Base-by-base conservation (phyloP, 108 stramenopile species). In the Skeletonema grethae region DNA sequence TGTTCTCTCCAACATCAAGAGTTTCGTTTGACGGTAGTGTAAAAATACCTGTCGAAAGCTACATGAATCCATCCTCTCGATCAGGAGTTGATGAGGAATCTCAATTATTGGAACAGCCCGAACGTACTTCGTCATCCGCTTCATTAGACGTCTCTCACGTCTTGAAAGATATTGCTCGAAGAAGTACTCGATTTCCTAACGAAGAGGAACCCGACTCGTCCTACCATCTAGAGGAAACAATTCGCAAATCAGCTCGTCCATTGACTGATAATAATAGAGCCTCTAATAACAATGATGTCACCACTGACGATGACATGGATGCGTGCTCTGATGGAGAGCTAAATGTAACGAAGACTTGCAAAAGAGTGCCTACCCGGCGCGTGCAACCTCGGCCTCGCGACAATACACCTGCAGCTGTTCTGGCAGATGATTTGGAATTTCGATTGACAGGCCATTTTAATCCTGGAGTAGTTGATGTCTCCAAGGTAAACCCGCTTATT, bases 131-230 rank as follows among this genome's bases (percentile, higher is more conserved):
- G 1, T 41, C 70, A 31, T 60, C 70, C 7, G 57, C 20, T 29
- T 53, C 25, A 24, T 24, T 57, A 38, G 45, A 60, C 25, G 24
- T 66, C 35, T 58, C 58, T 9, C 64, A 74, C 36, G 73, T 74
- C 25, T 36, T 74, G 7, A 36, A 38, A 59, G 73, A 74, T 18
- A 74, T 74, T 45, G 63, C 65, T 8, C 58, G 73, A 38, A 38
- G 73, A 34, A 74, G 73, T 35, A 67, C 73, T n/a, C 58, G 65
- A 16, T 74, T 74, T 67, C 57, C 59, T 0, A 58, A 67, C 31
- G 73, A 58, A n/a, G 73, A 35, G 12, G 20, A 55, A 5, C 7
- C 8, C 20, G 50, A 50, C 36, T 36, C 36, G 9, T 36, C 36
- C 9, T 36, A 36, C 36, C 10, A 38, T 9, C 10, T 60, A 4